These are phyloP conservation scores for Microdochium trichocladiopsis DNA, from an alignment of 2,329 filamentous ascomycete species.

Conservation along the genomic window DNA sequence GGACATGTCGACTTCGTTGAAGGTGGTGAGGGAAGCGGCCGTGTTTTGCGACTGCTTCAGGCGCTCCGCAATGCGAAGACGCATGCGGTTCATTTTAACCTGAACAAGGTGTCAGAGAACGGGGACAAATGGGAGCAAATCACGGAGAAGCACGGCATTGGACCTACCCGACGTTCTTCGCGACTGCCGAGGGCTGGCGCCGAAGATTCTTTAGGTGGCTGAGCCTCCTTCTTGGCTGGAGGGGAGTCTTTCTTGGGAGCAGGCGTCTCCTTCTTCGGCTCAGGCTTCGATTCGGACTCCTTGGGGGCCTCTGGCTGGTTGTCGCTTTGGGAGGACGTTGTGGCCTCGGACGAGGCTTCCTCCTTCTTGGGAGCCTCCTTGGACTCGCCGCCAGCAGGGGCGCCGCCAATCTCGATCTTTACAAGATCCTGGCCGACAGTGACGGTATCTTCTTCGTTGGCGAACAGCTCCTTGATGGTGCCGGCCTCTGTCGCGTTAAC, in stretches of 20 bases:
- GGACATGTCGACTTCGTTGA: conserved; percentile 99
- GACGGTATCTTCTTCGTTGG: conserved; percentile 91
- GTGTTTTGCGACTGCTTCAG: conserved; percentile 99
- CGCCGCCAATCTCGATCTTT: conserved; percentile 73
- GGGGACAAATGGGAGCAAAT: not conserved
- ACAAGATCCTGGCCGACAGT: conserved; percentile 88
- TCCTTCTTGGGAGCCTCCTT: conserved; percentile 50
- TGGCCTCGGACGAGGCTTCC: conserved; percentile 14
- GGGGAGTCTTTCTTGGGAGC: conserved; percentile 13
- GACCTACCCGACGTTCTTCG: conserved; percentile 80
- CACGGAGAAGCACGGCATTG: not conserved
- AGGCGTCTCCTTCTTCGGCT: conserved; percentile 16
- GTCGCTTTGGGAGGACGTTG: conserved; percentile 34
- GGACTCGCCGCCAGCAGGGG: conserved; percentile 42
- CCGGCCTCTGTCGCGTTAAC: conserved; percentile 92
- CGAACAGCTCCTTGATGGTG: conserved; percentile 85
- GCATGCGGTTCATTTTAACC: conserved; percentile 99
- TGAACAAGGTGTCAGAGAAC: conserved; percentile 26
- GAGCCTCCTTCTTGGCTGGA: conserved; percentile 22
- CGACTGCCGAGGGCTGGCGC: conserved; percentile 57
- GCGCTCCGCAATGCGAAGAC: conserved; percentile 90
- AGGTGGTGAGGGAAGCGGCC: conserved; percentile 91
- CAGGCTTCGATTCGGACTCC: conserved; percentile 35
- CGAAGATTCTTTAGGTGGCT: conserved; percentile 32
- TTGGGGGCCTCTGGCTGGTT: conserved; percentile 32